Evolutionary conservation across 2,329 filamentous ascomycete genomes (phyloP).

Genomic region (Cercospora sp.): DNA sequence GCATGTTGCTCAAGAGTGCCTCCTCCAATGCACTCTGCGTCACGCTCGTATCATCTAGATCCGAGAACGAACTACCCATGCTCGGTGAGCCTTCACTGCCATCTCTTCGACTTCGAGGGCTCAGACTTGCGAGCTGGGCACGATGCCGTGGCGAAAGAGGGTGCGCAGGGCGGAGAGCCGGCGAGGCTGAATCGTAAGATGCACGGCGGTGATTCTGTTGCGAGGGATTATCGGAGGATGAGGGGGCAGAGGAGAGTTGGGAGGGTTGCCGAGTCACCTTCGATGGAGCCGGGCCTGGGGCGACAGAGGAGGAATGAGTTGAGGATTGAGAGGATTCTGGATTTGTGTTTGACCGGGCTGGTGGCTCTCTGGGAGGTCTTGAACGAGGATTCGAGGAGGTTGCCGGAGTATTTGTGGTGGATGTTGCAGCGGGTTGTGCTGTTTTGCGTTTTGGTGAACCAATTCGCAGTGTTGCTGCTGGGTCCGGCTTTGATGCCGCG

Average conservation of each 20-base stretch:
- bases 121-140: slow-evolving; percentile 59
- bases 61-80: slow-evolving; percentile 84
- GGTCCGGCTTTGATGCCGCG: slow-evolving; percentile 31
- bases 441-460: slow-evolving; percentile 16
- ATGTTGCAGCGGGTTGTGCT: neutral
- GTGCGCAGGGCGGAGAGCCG: slow-evolving; percentile 26
- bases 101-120: slow-evolving; percentile 57
- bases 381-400: neutral
- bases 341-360: slow-evolving; percentile 18
- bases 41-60: slow-evolving; percentile 79
- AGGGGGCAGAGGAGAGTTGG: slow-evolving; percentile 1
- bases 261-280: slow-evolving; percentile 23
- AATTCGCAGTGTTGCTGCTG: slow-evolving; percentile 27
- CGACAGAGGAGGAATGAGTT: slow-evolving; percentile 49
- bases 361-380: slow-evolving; percentile 3
- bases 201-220: slow-evolving; percentile 3
- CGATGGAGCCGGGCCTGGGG: slow-evolving; percentile 30
- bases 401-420: neutral
- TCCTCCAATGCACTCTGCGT: slow-evolving; percentile 80
- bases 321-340: slow-evolving; percentile 25
- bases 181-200: slow-evolving; percentile 14
- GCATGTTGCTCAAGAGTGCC: slow-evolving; percentile 71
- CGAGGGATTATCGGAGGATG: neutral
- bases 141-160: slow-evolving; percentile 56
- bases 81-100: slow-evolving; percentile 74